phyloP scores from a whole-genome alignment of 441 rosid species.

The Euphorbia corollata region DNA sequence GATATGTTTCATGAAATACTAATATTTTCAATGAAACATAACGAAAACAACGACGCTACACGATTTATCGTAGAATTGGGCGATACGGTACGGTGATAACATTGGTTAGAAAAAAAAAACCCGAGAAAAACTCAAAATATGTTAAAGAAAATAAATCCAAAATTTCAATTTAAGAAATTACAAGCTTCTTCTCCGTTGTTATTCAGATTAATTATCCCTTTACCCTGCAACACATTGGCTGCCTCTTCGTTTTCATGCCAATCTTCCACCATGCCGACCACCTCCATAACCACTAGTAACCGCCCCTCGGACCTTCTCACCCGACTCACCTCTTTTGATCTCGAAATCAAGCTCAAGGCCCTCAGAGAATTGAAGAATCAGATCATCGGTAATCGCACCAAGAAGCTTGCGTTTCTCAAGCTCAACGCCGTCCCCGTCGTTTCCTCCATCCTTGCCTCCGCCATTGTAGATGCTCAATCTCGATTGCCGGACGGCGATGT shows the following conservation, averaged over 20 bases:
- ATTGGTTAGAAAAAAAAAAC: too few species aligned
- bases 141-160: background rate
- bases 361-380: constrained; percentile 82
- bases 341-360: constrained; percentile 63
- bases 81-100: too few species aligned
- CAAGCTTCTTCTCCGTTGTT: background rate
- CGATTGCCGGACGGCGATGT: constrained; percentile 17
- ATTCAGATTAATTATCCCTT: too few species aligned
- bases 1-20: too few species aligned
- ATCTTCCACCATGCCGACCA: constrained; percentile 54
- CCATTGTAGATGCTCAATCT: background rate
- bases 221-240: background rate
- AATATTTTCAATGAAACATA: too few species aligned
- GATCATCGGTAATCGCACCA: constrained; percentile 82
- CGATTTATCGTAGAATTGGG: too few species aligned
- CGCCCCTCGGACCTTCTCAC: constrained; percentile 46
- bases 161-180: background rate
- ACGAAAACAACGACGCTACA: too few species aligned
- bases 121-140: background rate
- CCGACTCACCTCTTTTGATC: constrained; percentile 58
- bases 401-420: constrained; percentile 73
- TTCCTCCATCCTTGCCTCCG: constrained; percentile 43
- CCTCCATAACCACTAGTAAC: constrained; percentile 25
- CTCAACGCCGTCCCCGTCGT: constrained; percentile 73
- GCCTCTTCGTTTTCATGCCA: constrained; percentile 16